These are phyloP conservation scores for Blastocladiella britannica DNA, from an alignment of 192 early-diverging fungal genomes.

Conservation along the genomic window DNA sequence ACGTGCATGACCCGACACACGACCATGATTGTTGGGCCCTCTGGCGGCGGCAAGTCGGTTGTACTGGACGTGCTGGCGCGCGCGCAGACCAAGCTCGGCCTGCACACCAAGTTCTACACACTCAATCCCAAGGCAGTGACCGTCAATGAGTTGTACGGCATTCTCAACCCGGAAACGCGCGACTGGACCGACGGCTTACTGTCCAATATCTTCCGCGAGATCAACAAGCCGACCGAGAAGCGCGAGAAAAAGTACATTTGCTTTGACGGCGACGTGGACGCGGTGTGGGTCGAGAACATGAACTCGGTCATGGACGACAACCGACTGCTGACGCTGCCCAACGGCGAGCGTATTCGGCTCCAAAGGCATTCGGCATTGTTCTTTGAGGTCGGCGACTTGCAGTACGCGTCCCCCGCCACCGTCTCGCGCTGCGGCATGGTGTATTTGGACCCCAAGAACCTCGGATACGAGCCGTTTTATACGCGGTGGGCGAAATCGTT, in stretches of 20 bases:
- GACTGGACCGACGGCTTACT: slow-evolving; percentile 99
- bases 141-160: slow-evolving; percentile 92
- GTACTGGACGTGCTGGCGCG: slow-evolving; percentile 82
- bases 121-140: slow-evolving; percentile 95
- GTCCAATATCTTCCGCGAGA: slow-evolving; percentile 89
- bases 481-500: slow-evolving; percentile 64
- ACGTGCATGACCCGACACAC: slow-evolving; percentile 97
- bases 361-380: slow-evolving; percentile 89
- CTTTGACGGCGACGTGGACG: slow-evolving; percentile 99
- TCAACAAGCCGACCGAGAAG: slow-evolving; percentile 91
- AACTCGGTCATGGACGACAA: slow-evolving; percentile 97
- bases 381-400: slow-evolving; percentile 98
- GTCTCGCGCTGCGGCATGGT: slow-evolving; percentile 99
- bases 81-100: slow-evolving; percentile 69
- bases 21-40: slow-evolving; percentile 97
- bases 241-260: slow-evolving; percentile 92
- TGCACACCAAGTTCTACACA: slow-evolving; percentile 69
- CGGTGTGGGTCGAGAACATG: slow-evolving; percentile 99
- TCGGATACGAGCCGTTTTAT: slow-evolving; percentile 54
- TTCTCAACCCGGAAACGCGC: slow-evolving; percentile 85
- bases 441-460: slow-evolving; percentile 87
- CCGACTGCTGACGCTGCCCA: slow-evolving; percentile 85
- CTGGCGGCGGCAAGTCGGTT: slow-evolving; percentile 83
- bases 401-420: slow-evolving; percentile 92
- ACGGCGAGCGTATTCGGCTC: slow-evolving; percentile 88